Percentiles rank a stretch among this genome's conserved stretches.
phyloP scores from a whole-genome alignment of 441 rosid genomes.

The Francoa sonchifolia region DNA sequence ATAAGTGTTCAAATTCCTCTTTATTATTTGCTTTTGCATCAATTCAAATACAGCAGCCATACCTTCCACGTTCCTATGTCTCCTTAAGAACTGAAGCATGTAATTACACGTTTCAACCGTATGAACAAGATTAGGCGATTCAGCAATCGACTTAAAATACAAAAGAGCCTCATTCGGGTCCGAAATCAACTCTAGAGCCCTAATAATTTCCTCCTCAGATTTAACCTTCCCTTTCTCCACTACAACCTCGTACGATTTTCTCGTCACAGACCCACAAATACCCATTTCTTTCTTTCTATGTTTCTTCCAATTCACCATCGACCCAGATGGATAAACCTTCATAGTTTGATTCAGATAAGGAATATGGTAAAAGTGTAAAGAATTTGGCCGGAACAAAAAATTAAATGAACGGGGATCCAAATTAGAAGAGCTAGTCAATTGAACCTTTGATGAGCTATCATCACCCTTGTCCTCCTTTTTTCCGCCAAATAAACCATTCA shows the following conservation, averaged over 20 bases:
- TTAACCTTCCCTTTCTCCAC: constrained; percentile 23
- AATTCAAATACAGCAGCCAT: constrained; percentile 63
- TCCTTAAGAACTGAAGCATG: constrained; percentile 70
- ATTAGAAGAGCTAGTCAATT: neutral
- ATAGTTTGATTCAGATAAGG: too few species aligned
- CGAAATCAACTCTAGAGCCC: constrained; percentile 34
- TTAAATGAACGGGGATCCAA: too few species aligned
- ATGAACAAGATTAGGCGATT: constrained; percentile 37
- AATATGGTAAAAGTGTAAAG: too few species aligned
- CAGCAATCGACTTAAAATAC: constrained; percentile 52
- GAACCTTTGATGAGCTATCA: constrained; percentile 1
- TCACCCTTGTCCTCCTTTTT: constrained; percentile 2
- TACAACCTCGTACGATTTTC: constrained; percentile 18
- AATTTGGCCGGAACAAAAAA: too few species aligned
- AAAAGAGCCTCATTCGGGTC: constrained; percentile 43
- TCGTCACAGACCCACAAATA: constrained; percentile 24
- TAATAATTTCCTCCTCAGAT: constrained; percentile 30
- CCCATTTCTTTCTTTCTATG: constrained; percentile 23
- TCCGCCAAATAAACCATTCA: constrained; percentile 31
- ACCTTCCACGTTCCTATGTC: constrained; percentile 37
- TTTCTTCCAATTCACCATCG: constrained; percentile 26
- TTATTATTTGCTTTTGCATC: constrained; percentile 71
- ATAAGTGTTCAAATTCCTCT: constrained; percentile 52
- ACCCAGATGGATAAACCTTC: constrained; percentile 21
- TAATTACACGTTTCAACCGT: constrained; percentile 62